Evolutionary conservation across 2,329 filamentous ascomycete species (phyloP), one percentile per base, ranked within the genome.

Genomic region (Fusarium sp.): DNA sequence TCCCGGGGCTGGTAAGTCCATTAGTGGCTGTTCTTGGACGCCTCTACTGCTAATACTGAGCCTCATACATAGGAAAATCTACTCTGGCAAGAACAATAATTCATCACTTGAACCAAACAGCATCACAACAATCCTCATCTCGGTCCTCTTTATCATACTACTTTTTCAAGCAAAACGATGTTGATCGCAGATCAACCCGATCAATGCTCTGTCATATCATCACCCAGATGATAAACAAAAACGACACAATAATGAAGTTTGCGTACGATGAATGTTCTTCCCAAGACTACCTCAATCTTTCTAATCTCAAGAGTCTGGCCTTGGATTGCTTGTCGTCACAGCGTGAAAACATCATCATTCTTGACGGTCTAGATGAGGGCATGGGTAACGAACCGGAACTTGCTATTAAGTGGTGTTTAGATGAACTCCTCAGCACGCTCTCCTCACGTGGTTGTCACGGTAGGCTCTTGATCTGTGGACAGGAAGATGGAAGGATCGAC

Each of bases 301-400:
- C 22, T 0, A 11, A 10, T 3, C 9, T 63, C 0, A 22, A 55
- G 0, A 0, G 1, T 1, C 13, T 62, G 0, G 57, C 41, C 18
- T 2, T 4, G 0, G 57, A 63, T 0, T 54, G 8, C 4, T 2
- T 61, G 2, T 41, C 11, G 0, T n/a, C 41, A 6, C n/a, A 20
- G 4, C 6, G 5, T 0, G 18, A 0, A 0, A 25, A 30, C 0
- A n/a, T 6, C 0, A 11, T 63, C 0, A 2, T 63, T 0, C 27
- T 63, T 7, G 60, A 63, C 0, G 60, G 60, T 0, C 8, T 63
- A 3, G 47, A 63, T 1, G 57, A 63, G 1, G 41, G 18, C 0
- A 1, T 10, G 0, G 20, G 2, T 1, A 22, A 3, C 0, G 38
- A 63, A 9, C 0, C 3, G 0, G 22, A 61, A 0, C 0, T 4